Evolutionary conservation across 75 land plant species (phyloP), one percentile per base, ranked within the genome.

Genomic region (Azolla pinnata): DNA sequence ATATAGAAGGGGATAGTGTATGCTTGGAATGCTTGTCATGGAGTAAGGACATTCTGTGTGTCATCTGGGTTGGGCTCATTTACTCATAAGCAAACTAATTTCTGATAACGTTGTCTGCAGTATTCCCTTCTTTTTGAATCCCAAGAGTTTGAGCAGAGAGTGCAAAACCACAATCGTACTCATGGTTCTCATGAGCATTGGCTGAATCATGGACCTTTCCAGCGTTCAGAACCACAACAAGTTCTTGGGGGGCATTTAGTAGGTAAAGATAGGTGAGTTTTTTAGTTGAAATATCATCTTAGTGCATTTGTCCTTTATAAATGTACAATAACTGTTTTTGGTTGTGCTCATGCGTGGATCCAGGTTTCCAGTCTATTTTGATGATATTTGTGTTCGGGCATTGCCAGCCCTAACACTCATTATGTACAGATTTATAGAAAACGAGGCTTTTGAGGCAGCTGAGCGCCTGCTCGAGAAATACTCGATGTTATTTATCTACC

Each of bases 291-390:
- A 14, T 38, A 7, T 38, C 10, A 7, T 38, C 42, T 38, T 7
- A 7, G 14, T 38, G 42, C 42, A 7, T 7, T 14, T 38, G 42
- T 14, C 14, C 14, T 38, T 38, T 38, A 14, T 38, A 14, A 38
- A 7, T 38, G 42, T 65, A 8, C 51, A 23, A 34, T 27, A 49
- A 57, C 10, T 68, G 23, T 29, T 35, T 56, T 75, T n/a, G n/a
- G n/a, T n/a, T n/a, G n/a, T n/a, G n/a, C n/a, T n/a, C n/a, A n/a
- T n/a, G n/a, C n/a, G n/a, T n/a, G n/a, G n/a, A n/a, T n/a, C 38
- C 83, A 95, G 99, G 78, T 81, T 72, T 63, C 99, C 96, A 2
- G 38, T 77, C 8, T 95, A 85, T 64, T 95, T 95, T 70, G 99
- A 95, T 70, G 96, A 95, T 61, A 78, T 86, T 68, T 88, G 81